Evolutionary conservation across 2,329 filamentous ascomycete genomes (phyloP).

Genomic region (Leptoxyphium fumago): DNA sequence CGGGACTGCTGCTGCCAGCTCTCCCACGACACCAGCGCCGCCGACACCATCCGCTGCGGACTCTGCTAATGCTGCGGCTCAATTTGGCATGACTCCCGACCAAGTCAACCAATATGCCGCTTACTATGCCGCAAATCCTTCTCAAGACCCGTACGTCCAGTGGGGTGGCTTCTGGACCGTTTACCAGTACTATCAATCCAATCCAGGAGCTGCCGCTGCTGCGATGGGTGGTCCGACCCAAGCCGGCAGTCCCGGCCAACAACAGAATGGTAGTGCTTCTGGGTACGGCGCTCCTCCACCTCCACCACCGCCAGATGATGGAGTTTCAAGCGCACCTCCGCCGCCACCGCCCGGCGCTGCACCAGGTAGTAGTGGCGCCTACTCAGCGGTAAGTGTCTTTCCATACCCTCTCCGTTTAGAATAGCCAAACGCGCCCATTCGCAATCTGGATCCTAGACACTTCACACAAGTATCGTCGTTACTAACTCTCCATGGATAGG

Average conservation of each 20-base stretch:
- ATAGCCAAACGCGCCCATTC: background rate
- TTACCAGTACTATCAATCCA: background rate
- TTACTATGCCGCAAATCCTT: conserved; percentile 75
- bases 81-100: conserved; percentile 6
- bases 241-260: background rate
- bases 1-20: conserved; percentile 5
- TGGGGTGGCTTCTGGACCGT: conserved; percentile 55
- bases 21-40: conserved; percentile 18
- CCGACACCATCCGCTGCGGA: conserved; percentile 14
- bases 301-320: background rate
- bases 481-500: background rate
- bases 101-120: conserved; percentile 51
- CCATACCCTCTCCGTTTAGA: background rate
- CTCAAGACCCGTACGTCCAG: conserved; percentile 70
- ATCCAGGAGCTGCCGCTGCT: background rate
- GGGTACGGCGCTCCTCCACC: background rate
- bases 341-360: background rate
- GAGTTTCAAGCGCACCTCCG: background rate
- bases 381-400: background rate
- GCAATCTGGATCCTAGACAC: background rate
- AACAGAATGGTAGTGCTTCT: background rate
- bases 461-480: background rate
- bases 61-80: conserved; percentile 3
- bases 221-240: background rate
- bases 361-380: background rate